Evolutionary conservation across 257 asterid genomes (phyloP).

Genomic region (Orobanche coerulescens): DNA sequence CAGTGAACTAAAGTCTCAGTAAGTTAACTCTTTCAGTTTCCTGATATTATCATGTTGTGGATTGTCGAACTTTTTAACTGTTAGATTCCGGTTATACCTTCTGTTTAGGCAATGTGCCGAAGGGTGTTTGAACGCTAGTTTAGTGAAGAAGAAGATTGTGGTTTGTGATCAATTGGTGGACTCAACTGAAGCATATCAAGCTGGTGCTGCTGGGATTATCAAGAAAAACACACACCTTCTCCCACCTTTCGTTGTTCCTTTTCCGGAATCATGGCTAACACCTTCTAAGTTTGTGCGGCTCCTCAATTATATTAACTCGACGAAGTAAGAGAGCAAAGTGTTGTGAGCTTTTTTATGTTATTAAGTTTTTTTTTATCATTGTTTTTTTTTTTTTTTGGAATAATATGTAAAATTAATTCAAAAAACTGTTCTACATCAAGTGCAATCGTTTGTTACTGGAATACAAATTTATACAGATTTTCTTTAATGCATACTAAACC

Average conservation of each 20-base stretch:
- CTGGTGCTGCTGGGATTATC: conserved; percentile 17
- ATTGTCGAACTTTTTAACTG: neutral
- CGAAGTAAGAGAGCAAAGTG: neutral
- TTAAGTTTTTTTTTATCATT: too few species aligned
- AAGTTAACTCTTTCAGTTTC: neutral
- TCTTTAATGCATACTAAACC: too few species aligned
- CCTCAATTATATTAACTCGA: conserved; percentile 1
- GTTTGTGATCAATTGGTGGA: neutral
- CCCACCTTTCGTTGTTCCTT: conserved; percentile 1
- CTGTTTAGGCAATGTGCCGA: neutral
- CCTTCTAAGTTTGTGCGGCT: neutral
- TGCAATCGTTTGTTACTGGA: too few species aligned
- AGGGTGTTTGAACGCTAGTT: conserved; percentile 4
- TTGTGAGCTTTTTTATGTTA: neutral
- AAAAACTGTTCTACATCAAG: too few species aligned
- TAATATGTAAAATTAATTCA: too few species aligned
- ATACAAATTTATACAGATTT: too few species aligned
- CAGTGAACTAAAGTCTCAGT: conserved; percentile 7
- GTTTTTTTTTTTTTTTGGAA: neutral
- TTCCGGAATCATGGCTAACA: conserved; percentile 10
- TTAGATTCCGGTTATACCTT: neutral
- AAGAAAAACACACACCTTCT: neutral
- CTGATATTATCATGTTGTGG: neutral
- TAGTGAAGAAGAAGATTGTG: conserved; percentile 26
- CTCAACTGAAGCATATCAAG: neutral